These are phyloP conservation scores for Dunaliella salina DNA, from an alignment of 163 green algal species.

Conservation along the genomic window DNA sequence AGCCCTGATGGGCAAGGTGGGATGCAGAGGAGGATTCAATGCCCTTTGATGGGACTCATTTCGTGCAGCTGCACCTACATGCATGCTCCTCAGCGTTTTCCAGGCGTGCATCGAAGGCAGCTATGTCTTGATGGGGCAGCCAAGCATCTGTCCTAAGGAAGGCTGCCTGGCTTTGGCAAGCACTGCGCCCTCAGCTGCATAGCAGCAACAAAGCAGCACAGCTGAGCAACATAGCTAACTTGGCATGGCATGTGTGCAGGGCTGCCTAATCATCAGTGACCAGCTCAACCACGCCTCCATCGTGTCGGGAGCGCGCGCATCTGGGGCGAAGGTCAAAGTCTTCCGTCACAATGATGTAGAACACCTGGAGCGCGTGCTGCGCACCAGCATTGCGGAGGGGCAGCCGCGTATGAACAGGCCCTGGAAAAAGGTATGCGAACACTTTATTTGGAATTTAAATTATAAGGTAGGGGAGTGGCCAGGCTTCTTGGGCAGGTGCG, in stretches of 20 bases:
- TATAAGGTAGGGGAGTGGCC: no score
- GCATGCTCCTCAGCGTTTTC: no score
- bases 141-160: background rate
- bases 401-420: slow-evolving; percentile 85
- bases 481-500: no score
- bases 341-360: slow-evolving; percentile 87
- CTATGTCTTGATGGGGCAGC: no score
- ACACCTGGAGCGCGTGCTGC: slow-evolving; percentile 87
- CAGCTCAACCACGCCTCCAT: slow-evolving; percentile 95
- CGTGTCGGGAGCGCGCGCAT: slow-evolving; percentile 77
- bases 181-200: no score
- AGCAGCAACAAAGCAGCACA: no score
- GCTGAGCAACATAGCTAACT: background rate
- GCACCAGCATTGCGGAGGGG: slow-evolving; percentile 76
- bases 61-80: no score
- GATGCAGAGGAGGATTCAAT: no score
- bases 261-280: slow-evolving; percentile 89
- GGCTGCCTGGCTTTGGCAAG: no score
- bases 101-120: no score
- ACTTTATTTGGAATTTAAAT: no score
- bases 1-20: slow-evolving; percentile 56
- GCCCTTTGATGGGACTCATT: no score
- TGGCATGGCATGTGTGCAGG: slow-evolving; percentile 41
- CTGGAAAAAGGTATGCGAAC: slow-evolving; percentile 87
- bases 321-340: slow-evolving; percentile 74